Conservation (phyloP, 768 basidiomycete genomes). For the Xanthoconium purpureum region DNA sequence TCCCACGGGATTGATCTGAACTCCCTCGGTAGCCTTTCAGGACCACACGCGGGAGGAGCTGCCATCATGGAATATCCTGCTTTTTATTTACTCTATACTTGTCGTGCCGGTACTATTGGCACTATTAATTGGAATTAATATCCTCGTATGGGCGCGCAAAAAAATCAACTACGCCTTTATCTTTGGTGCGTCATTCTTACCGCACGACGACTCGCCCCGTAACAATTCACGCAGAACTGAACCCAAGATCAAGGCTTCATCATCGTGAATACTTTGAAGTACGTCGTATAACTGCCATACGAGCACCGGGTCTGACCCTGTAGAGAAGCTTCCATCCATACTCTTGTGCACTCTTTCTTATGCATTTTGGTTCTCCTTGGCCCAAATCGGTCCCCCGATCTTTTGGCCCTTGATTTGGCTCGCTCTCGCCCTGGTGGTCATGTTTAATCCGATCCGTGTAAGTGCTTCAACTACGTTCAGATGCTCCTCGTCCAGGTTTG, state of each 20-base stretch:
- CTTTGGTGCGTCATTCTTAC: conserved; percentile 51
- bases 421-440: conserved; percentile 49
- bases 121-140: conserved; percentile 74
- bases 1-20: not conserved
- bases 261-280: conserved; percentile 76
- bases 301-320: not conserved
- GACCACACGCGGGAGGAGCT: conserved; percentile 49
- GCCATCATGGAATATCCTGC: conserved; percentile 68
- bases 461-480: not conserved
- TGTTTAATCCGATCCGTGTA: conserved; percentile 77
- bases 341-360: conserved; percentile 70
- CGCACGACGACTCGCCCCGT: not conserved
- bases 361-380: conserved; percentile 83
- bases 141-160: conserved; percentile 69
- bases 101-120: conserved; percentile 73
- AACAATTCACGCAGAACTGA: conserved; percentile 49
- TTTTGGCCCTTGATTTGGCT: conserved; percentile 86
- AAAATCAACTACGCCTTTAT: conserved; percentile 93
- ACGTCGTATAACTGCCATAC: conserved; percentile 10
- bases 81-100: conserved; percentile 77
- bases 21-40: conserved; percentile 47
- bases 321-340: conserved; percentile 68
- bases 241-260: conserved; percentile 69
- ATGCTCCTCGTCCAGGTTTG: not conserved
- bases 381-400: conserved; percentile 62